Evolutionary conservation across 2,329 filamentous ascomycete species (phyloP).

Genomic region (Catunica adiposa): DNA sequence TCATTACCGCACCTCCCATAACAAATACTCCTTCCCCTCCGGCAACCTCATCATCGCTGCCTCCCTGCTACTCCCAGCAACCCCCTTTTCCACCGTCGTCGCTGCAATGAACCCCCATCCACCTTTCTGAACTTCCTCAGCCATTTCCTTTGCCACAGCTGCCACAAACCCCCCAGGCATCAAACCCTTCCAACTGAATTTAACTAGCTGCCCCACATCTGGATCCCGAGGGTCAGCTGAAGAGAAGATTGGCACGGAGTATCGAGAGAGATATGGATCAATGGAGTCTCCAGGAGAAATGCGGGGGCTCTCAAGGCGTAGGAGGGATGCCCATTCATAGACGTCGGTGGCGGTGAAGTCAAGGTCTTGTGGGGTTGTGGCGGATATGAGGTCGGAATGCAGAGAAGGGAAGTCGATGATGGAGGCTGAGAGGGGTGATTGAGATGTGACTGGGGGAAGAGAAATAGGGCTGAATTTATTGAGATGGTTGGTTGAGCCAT

Average conservation of each 20-base stretch:
- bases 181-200: constrained; percentile 43
- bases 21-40: constrained; percentile 35
- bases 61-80: constrained; percentile 29
- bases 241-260: constrained; percentile 21
- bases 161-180: constrained; percentile 34
- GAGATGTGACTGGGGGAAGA: background rate
- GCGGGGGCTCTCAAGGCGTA: constrained; percentile 48
- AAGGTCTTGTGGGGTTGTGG: constrained; percentile 16
- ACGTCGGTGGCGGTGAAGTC: constrained; percentile 36
- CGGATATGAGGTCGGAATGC: constrained; percentile 16
- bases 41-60: constrained; percentile 37
- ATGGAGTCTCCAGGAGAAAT: constrained; percentile 39
- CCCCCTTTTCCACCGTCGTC: constrained; percentile 32
- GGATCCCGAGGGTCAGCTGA: constrained; percentile 15
- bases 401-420: constrained; percentile 21
- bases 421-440: constrained; percentile 34
- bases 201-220: constrained; percentile 23
- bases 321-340: constrained; percentile 62
- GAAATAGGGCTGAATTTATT: constrained; percentile 15
- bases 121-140: background rate
- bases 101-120: constrained; percentile 22
- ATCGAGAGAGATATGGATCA: constrained; percentile 54
- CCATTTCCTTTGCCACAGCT: background rate
- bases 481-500: constrained; percentile 2
- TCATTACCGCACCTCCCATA: constrained; percentile 35